These are phyloP conservation scores for Ophiocordyceps robertsii DNA, from an alignment of 2,329 filamentous ascomycete species.

Conservation along the genomic window DNA sequence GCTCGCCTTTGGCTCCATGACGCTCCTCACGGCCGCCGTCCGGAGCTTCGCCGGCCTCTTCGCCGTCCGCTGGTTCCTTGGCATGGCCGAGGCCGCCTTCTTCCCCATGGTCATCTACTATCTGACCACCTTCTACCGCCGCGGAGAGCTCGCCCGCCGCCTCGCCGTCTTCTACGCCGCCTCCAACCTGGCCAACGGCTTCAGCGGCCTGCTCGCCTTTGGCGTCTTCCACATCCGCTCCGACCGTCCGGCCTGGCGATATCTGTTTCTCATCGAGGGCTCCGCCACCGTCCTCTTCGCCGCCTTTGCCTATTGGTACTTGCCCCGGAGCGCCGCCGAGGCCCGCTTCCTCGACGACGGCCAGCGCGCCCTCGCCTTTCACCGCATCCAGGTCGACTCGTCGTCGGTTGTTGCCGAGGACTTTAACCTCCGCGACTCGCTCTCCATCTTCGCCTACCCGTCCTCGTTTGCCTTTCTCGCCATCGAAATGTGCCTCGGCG, in stretches of 20 bases:
- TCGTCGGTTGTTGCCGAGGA: constrained; percentile 45
- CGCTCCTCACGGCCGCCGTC: constrained; percentile 41
- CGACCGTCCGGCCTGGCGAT: constrained; percentile 29
- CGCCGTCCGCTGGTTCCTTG: constrained; percentile 33
- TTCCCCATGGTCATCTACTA: constrained; percentile 41
- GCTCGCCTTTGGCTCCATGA: constrained; percentile 57
- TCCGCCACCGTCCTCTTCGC: constrained; percentile 46
- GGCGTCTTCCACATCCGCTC: constrained; percentile 33
- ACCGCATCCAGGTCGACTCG: constrained; percentile 63
- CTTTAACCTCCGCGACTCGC: constrained; percentile 35
- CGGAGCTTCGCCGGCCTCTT: constrained; percentile 35
- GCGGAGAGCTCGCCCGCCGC: constrained; percentile 29
- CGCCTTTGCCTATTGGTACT: constrained; percentile 53
- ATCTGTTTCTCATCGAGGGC: constrained; percentile 41
- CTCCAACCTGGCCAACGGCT: constrained; percentile 55
- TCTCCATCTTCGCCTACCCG: constrained; percentile 37
- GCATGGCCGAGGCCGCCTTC: constrained; percentile 43
- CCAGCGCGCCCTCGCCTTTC: constrained; percentile 55
- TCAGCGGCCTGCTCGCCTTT: constrained; percentile 32
- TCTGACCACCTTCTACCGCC: constrained; percentile 35
- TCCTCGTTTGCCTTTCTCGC: constrained; percentile 34
- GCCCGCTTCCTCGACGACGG: constrained; percentile 52
- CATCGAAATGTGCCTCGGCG: constrained; percentile 46
- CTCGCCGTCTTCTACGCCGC: constrained; percentile 62
- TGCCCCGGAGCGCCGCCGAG: constrained; percentile 50